Percentiles rank a stretch among this genome's conserved stretches.
Conservation (phyloP, 2,329 filamentous ascomycete genomes). For the Chrysoporthe cubensis region DNA sequence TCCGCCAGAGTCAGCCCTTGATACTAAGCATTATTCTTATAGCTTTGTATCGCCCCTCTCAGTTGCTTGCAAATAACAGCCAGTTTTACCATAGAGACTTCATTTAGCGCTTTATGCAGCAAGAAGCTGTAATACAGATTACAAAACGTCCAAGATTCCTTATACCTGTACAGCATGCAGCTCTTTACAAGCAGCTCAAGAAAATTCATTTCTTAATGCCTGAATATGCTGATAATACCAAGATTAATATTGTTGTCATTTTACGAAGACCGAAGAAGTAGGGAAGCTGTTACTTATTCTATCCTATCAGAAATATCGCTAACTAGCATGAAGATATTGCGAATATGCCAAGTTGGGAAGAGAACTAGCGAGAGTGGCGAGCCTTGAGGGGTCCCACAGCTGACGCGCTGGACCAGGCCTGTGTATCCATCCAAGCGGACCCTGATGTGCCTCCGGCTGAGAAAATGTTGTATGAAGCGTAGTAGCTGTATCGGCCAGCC, state of each 20-base stretch:
- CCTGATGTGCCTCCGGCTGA: too few relatives aligned
- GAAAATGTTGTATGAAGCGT: too few relatives aligned
- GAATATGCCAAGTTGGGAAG: not conserved
- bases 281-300: not conserved
- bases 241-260: constrained; percentile 32
- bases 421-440: too few relatives aligned
- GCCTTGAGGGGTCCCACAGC: too few relatives aligned
- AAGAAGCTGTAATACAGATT: constrained; percentile 24
- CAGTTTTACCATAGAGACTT: constrained; percentile 19
- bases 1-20: too few relatives aligned
- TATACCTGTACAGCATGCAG: constrained; percentile 27
- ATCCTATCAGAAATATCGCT: not conserved
- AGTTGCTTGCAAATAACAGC: not conserved
- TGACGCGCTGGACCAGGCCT: too few relatives aligned
- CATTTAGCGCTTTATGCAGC: constrained; percentile 25
- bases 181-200: constrained; percentile 31
- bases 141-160: constrained; percentile 22
- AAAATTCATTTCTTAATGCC: constrained; percentile 30
- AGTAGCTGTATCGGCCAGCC: too few relatives aligned
- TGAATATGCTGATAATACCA: constrained; percentile 31
- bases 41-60: too few relatives aligned
- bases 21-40: too few relatives aligned
- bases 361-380: too few relatives aligned
- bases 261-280: constrained; percentile 33
- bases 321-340: constrained; percentile 16